phyloP scores from a whole-genome alignment of 140 eudicot species.

The Bidens hawaiensis region DNA sequence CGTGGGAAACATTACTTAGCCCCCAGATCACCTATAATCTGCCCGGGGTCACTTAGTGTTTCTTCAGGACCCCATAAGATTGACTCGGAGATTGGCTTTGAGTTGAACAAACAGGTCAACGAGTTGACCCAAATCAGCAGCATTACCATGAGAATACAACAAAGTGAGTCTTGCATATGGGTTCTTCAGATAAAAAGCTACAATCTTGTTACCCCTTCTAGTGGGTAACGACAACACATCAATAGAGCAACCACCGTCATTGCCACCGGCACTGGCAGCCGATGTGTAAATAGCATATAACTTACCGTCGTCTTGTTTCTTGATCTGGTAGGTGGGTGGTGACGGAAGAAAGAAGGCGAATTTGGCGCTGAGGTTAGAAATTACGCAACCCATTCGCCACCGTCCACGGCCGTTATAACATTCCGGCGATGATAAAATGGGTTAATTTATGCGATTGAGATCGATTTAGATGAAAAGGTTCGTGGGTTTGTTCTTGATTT shows the following conservation, averaged over 20 bases:
- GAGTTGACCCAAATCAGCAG: conserved; percentile 65
- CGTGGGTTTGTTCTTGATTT: too few species aligned
- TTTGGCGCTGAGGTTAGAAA: conserved; percentile 65
- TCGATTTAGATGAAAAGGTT: too few species aligned
- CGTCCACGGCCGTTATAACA: conserved; percentile 17
- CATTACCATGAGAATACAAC: conserved; percentile 76
- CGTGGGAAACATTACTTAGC: too few species aligned
- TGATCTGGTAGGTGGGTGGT: conserved; percentile 70
- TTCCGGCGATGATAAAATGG: not conserved
- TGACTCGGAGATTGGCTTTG: conserved; percentile 90
- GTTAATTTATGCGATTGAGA: too few species aligned
- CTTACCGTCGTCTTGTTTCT: conserved; percentile 64
- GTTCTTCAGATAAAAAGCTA: conserved; percentile 64
- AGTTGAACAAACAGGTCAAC: conserved; percentile 50
- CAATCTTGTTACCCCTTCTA: conserved; percentile 72
- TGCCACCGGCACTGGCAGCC: too few species aligned
- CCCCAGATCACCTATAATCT: too few species aligned
- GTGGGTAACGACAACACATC: conserved; percentile 65
- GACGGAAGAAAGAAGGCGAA: conserved; percentile 77
- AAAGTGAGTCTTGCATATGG: conserved; percentile 66
- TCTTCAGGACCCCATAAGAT: conserved; percentile 99
- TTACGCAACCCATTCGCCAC: conserved; percentile 59
- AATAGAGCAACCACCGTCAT: conserved; percentile 39
- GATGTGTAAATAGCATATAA: conserved; percentile 55
- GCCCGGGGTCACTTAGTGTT: too few species aligned